Conservation (phyloP, 805 yeast genomes). For the Candida loeiensis region DNA sequence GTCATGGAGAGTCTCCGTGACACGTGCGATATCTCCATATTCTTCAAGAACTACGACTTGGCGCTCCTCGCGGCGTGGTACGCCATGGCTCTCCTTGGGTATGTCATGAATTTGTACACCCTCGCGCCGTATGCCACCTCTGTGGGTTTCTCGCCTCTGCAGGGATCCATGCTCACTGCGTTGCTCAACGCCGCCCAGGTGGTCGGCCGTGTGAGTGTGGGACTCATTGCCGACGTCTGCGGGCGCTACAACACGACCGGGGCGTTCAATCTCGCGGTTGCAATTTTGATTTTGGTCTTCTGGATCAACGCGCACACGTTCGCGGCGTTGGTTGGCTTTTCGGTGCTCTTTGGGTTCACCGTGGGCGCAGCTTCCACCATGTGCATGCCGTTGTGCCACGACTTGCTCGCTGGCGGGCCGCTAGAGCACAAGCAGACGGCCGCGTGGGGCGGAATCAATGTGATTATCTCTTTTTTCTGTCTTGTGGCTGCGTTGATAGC, state of each 20-base stretch:
- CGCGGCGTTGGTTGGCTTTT: conserved; percentile 28
- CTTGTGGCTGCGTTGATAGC: conserved; percentile 55
- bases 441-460: conserved; percentile 39
- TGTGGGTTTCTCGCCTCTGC: conserved; percentile 41
- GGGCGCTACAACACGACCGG: conserved; percentile 44
- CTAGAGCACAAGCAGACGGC: conserved; percentile 27
- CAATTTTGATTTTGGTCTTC: conserved; percentile 30
- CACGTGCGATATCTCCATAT: conserved; percentile 28
- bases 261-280: conserved; percentile 18
- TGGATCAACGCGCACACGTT: conserved; percentile 38
- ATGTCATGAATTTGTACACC: conserved; percentile 33
- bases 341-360: conserved; percentile 27
- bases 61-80: conserved; percentile 31
- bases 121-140: conserved; percentile 37
- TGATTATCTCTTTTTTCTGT: conserved; percentile 28
- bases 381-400: conserved; percentile 14
- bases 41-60: conserved; percentile 24
- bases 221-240: conserved; percentile 41
- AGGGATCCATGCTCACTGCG: conserved; percentile 33
- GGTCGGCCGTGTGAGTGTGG: conserved; percentile 50
- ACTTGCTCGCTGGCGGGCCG: conserved; percentile 9
- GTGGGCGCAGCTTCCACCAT: conserved; percentile 29
- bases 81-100: conserved; percentile 35
- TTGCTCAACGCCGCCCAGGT: conserved; percentile 41
- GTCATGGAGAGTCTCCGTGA: conserved; percentile 10